These are phyloP conservation scores for Yarrowia sp. DNA, from an alignment of 805 yeast species.

Conservation along the genomic window DNA sequence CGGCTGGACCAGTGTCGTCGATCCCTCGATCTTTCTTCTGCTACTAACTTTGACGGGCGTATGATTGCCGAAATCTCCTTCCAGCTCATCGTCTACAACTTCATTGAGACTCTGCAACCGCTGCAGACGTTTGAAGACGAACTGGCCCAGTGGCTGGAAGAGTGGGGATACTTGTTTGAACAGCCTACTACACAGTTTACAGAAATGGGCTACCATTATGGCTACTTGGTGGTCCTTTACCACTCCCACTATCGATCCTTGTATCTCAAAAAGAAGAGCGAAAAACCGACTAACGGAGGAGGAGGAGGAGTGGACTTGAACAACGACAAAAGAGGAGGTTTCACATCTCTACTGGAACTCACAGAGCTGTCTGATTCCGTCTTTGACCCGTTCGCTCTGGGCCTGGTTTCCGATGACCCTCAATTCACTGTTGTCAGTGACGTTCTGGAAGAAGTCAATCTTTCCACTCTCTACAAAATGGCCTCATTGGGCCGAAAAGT, in stretches of 20 bases:
- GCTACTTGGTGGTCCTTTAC: slow-evolving; percentile 50
- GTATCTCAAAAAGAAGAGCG: slow-evolving; percentile 8
- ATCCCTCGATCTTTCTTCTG: slow-evolving; percentile 52
- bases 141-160: slow-evolving; percentile 57
- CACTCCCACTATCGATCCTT: slow-evolving; percentile 37
- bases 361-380: slow-evolving; percentile 2
- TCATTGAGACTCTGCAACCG: slow-evolving; percentile 44
- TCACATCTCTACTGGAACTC: slow-evolving; percentile 8
- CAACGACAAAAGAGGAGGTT: slow-evolving; percentile 25
- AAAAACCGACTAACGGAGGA: background rate
- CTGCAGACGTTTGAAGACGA: slow-evolving; percentile 46
- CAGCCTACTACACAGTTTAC: slow-evolving; percentile 74
- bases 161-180: slow-evolving; percentile 65
- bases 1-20: slow-evolving; percentile 57
- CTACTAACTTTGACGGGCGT: slow-evolving; percentile 78
- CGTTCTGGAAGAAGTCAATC: slow-evolving; percentile 37
- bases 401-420: background rate
- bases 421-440: slow-evolving; percentile 8
- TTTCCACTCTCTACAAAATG: slow-evolving; percentile 29
- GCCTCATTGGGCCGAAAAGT: slow-evolving; percentile 36
- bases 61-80: slow-evolving; percentile 73
- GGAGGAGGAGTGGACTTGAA: slow-evolving; percentile 23
- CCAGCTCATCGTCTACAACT: slow-evolving; percentile 56
- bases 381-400: slow-evolving; percentile 16
- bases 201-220: slow-evolving; percentile 64